These are phyloP conservation scores for Borealophlyctis nickersoniae DNA, from an alignment of 192 early-diverging fungal species.

Conservation along the genomic window DNA sequence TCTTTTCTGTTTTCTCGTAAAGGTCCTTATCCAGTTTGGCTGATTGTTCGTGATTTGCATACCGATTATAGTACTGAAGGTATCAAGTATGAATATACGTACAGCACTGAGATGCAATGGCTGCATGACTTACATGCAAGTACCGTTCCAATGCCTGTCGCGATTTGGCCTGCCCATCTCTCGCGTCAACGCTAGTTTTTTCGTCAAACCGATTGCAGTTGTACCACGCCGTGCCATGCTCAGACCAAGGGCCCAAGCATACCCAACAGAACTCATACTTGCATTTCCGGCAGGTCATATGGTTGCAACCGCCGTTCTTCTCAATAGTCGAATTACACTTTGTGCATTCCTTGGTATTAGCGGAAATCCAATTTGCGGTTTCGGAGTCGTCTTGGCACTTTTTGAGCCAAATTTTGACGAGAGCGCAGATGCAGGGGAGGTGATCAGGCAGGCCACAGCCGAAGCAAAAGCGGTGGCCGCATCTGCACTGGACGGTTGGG, in stretches of 20 bases:
- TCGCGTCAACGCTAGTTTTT: slow-evolving; percentile 77
- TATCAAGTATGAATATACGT: background rate
- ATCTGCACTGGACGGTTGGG: slow-evolving; percentile 82
- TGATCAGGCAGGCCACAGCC: slow-evolving; percentile 85
- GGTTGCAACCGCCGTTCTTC: slow-evolving; percentile 99
- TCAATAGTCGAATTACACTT: slow-evolving; percentile 95
- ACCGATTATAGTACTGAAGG: slow-evolving; percentile 91
- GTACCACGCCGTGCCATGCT: slow-evolving; percentile 95
- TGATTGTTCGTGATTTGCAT: slow-evolving; percentile 96
- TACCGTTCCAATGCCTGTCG: slow-evolving; percentile 87
- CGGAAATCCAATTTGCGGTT: slow-evolving; percentile 96
- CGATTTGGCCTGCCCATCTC: slow-evolving; percentile 84
- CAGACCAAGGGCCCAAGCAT: slow-evolving; percentile 94
- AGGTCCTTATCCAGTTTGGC: slow-evolving; percentile 80
- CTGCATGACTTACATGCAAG: slow-evolving; percentile 73
- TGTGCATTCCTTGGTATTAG: slow-evolving; percentile 83
- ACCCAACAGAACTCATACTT: slow-evolving; percentile 99
- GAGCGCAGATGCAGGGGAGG: slow-evolving; percentile 78
- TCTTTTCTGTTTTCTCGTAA: slow-evolving; percentile 81
- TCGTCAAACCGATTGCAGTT: slow-evolving; percentile 98
- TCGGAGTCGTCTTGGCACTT: slow-evolving; percentile 98
- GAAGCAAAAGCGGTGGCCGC: slow-evolving; percentile 86
- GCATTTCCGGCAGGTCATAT: slow-evolving; percentile 99
- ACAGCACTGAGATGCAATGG: slow-evolving; percentile 6
- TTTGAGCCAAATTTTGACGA: slow-evolving; percentile 85